Evolutionary conservation across 805 yeast genomes (phyloP), one percentile per base, ranked within the genome.

Genomic region (Wickerhamiella shivajii): DNA sequence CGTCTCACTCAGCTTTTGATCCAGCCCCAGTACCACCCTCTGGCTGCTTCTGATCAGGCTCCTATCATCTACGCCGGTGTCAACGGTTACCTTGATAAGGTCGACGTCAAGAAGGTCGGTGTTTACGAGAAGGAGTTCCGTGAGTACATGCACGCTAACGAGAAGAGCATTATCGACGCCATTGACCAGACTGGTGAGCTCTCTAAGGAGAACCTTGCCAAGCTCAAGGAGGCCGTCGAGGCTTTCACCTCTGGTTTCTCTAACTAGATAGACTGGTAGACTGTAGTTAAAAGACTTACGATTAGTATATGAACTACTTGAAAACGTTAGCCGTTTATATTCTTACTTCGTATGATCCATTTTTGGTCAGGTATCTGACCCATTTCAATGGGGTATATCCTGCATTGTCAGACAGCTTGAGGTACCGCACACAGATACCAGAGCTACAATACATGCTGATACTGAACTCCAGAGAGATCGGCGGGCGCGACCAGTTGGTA

Each of bases 61-160:
- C 98, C 98, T 61, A 69, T 84, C 61, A 84, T 90, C 61, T 90
- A 64, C 74, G 98, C 97, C 48, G 99, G 99, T 87, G 98, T 92
- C 59, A 85, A 87, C 77, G 99, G 99, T 75, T 84, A 59, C 85
- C 77, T 90, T 60, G 99, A 90, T 64, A 57, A 65, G 51, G 59
- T 90, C 53, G 79, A 90, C 50, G 66, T 87, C 50, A 74, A 76
- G 60, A 78, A 81, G 66, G 74, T 90, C 56, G 83, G 68, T 61
- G 80, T 78, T 61, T 90, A 80, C 60, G 99, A 90, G 77, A 66
- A 73, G 54, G 75, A 83, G 56, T 90, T 85, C 85, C 67, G 79
- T 61, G 70, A 93, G 51, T 74, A 78, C 75, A 74, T 90, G 66
- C 78, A 81, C 70, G 64, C 96, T 50, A 83, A 80, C 70, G 87